phyloP scores from a whole-genome alignment of 176 grass and related monocot genomes.

The Dendrocalamus sinicus region DNA sequence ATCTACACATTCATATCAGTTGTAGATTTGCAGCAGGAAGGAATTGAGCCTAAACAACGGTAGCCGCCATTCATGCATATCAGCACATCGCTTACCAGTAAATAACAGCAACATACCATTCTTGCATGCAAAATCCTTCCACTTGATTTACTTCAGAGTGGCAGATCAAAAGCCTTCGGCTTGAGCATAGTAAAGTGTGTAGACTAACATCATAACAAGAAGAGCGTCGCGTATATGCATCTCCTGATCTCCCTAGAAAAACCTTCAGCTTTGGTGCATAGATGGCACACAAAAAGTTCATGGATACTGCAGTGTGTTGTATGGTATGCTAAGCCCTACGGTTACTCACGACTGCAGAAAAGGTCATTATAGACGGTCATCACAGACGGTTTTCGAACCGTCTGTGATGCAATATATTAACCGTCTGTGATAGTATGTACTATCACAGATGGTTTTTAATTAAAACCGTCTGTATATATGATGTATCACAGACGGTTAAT shows the following conservation, averaged over 20 bases:
- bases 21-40: neutral
- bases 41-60: neutral
- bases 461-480: no score
- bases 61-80: neutral
- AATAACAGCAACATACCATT: neutral
- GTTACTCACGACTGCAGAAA: neutral
- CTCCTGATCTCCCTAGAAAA: neutral
- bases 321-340: neutral
- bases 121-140: neutral
- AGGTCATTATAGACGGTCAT: no score
- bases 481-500: no score
- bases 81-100: neutral
- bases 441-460: no score
- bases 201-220: neutral
- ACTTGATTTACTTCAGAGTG: neutral
- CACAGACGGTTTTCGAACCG: no score
- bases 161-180: neutral
- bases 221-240: neutral
- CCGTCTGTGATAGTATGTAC: no score
- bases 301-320: neutral
- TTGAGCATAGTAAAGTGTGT: neutral
- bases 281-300: neutral
- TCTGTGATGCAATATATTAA: no score
- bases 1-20: neutral
- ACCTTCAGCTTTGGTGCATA: neutral